These are phyloP conservation scores for Sarocladium oryzae DNA, from an alignment of 2,329 filamentous ascomycete species.

Conservation along the genomic window DNA sequence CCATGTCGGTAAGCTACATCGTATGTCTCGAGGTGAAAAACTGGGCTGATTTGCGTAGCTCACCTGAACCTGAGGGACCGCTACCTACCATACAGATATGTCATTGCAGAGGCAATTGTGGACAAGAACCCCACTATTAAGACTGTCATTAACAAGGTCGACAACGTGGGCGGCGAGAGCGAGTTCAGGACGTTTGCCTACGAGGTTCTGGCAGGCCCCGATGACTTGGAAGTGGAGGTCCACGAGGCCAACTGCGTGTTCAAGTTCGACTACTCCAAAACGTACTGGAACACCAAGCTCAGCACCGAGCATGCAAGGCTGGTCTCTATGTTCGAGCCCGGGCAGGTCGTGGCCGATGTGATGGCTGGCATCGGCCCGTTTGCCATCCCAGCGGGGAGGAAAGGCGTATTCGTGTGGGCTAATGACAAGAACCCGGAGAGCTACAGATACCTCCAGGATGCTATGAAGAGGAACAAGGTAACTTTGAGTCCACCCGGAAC, in stretches of 20 bases:
- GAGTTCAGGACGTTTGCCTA: constrained; percentile 90
- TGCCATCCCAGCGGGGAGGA: constrained; percentile 84
- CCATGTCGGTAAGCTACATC: constrained; percentile 61
- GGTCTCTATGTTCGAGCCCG: constrained; percentile 67
- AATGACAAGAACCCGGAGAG: constrained; percentile 96
- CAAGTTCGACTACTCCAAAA: constrained; percentile 87
- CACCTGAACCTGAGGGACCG: constrained; percentile 84
- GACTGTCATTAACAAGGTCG: constrained; percentile 94
- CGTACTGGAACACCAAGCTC: constrained; percentile 96
- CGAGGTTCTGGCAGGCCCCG: constrained; percentile 76
- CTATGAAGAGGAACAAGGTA: constrained; percentile 75
- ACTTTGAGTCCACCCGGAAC: constrained; percentile 10
- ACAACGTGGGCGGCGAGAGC: constrained; percentile 78
- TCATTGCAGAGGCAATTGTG: constrained; percentile 78
- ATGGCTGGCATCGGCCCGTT: constrained; percentile 98
- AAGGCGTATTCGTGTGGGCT: constrained; percentile 86
- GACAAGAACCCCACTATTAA: constrained; percentile 80
- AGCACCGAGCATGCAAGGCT: constrained; percentile 83
- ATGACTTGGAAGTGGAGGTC: constrained; percentile 78
- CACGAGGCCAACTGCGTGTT: constrained; percentile 82
- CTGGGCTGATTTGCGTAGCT: constrained; percentile 37
- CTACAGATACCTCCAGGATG: constrained; percentile 63
- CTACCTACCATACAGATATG: constrained; percentile 76
- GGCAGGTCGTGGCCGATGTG: constrained; percentile 88
- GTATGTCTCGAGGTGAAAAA: not conserved